A percentile compares a stretch with the other conserved stretches of the same genome.
phyloP scores from a whole-genome alignment of 208 protist genomes.

The Acanthamoeba lenticulata region DNA sequence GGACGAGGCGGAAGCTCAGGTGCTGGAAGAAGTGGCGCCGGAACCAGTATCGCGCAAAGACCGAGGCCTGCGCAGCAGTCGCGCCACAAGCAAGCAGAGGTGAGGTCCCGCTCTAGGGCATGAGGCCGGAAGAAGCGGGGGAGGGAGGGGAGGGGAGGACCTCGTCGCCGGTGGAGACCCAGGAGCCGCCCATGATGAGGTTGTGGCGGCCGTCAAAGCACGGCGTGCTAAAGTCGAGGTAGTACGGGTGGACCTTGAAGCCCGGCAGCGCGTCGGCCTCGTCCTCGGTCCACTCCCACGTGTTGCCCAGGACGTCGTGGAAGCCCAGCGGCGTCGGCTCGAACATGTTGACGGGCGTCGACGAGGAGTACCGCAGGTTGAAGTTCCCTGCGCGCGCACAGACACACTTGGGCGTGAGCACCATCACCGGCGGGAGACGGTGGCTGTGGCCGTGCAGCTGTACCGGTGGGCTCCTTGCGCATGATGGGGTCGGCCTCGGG shows the following conservation, averaged over 20 bases:
- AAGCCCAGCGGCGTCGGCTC: conserved; percentile 65
- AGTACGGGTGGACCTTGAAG: conserved; percentile 94
- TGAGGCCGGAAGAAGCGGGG: neutral
- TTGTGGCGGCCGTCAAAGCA: conserved; percentile 95
- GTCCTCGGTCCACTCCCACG: conserved; percentile 95
- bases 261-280: conserved; percentile 91
- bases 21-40: conserved; percentile 96
- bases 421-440: too few species aligned
- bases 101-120: neutral
- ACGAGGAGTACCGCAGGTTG: neutral
- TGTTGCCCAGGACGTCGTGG: conserved; percentile 95
- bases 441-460: neutral
- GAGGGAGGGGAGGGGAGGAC: conserved; percentile 86
- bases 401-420: too few species aligned
- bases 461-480: neutral
- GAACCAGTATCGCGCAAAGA: conserved; percentile 91
- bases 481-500: conserved; percentile 88
- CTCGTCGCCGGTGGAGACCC: conserved; percentile 94
- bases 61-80: neutral
- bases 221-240: conserved; percentile 97
- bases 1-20: conserved; percentile 93
- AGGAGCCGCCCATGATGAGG: conserved; percentile 95
- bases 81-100: neutral
- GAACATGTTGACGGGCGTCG: conserved; percentile 2
- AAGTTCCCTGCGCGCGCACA: neutral